These are phyloP conservation scores for Diatrype stigma DNA, from an alignment of 2,329 filamentous ascomycete species.

Conservation along the genomic window DNA sequence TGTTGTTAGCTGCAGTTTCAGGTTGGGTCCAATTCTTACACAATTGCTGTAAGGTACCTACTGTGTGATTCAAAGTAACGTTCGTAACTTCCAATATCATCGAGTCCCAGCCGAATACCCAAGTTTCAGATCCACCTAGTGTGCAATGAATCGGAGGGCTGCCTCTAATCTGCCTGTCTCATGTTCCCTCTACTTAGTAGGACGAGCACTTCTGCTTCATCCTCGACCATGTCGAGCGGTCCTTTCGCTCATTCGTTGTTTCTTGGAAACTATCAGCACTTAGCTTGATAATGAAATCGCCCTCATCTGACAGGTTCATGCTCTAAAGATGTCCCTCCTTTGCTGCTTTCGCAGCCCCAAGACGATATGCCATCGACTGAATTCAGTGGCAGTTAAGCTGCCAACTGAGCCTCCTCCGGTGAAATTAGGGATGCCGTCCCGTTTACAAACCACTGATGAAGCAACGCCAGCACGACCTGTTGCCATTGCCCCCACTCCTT, in stretches of 20 bases:
- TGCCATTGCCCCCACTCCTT: conserved; percentile 13
- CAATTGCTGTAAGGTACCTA: no score
- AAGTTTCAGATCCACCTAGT: neutral
- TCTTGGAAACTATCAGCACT: conserved; percentile 3
- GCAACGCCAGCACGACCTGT: conserved; percentile 14
- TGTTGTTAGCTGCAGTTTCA: no score
- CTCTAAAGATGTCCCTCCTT: conserved; percentile 29
- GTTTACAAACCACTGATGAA: conserved; percentile 13
- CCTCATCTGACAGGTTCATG: neutral
- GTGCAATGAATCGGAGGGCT: neutral
- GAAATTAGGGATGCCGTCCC: conserved; percentile 16
- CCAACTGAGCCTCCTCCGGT: conserved; percentile 19
- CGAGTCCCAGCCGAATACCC: no score
- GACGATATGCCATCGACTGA: conserved; percentile 9
- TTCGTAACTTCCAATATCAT: no score
- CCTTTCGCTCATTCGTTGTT: neutral
- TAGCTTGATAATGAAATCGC: neutral
- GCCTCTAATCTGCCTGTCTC: neutral
- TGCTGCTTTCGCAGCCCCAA: conserved; percentile 29
- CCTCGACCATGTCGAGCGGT: neutral
- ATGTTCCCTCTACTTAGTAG: neutral
- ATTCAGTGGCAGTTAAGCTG: conserved; percentile 14
- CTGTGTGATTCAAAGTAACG: no score
- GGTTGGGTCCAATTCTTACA: no score
- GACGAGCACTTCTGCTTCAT: neutral